Evolutionary conservation across 768 basidiomycete genomes (phyloP).

Genomic region (Paxillus rubicundulus): DNA sequence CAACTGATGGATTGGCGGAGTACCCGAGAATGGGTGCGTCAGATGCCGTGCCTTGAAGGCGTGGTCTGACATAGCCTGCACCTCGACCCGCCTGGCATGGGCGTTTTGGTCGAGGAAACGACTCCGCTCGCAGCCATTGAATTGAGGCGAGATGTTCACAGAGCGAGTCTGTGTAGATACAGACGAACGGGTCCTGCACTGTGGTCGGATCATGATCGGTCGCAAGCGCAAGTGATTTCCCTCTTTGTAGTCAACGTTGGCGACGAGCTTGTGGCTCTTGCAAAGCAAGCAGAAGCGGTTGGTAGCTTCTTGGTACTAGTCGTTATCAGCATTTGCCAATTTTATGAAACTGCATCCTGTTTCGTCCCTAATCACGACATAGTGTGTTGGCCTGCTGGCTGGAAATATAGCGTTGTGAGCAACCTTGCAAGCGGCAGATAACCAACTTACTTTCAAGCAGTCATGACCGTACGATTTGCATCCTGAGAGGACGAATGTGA

Average conservation of each 20-base stretch:
- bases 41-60: slow-evolving; percentile 91
- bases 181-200: slow-evolving; percentile 65
- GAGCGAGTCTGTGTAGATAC: slow-evolving; percentile 86
- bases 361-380: no score
- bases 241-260: slow-evolving; percentile 90
- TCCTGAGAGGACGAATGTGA: no score
- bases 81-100: slow-evolving; percentile 95
- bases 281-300: slow-evolving; percentile 83
- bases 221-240: slow-evolving; percentile 79
- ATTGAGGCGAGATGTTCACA: slow-evolving; percentile 82
- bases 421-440: no score
- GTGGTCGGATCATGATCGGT: slow-evolving; percentile 83
- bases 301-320: slow-evolving; percentile 82
- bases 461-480: no score
- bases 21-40: slow-evolving; percentile 94
- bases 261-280: slow-evolving; percentile 93
- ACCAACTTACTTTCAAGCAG: no score
- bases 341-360: slow-evolving; percentile 69
- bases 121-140: slow-evolving; percentile 78
- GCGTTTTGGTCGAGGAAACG: slow-evolving; percentile 91
- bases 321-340: slow-evolving; percentile 74
- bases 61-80: slow-evolving; percentile 93
- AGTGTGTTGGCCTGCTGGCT: no score
- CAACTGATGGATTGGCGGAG: slow-evolving; percentile 90
- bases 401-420: no score